Percentiles rank a stretch among this genome's conserved stretches.
Conservation (phyloP, 345 rosid genomes). For the Psidium friedrichsthalianum region DNA sequence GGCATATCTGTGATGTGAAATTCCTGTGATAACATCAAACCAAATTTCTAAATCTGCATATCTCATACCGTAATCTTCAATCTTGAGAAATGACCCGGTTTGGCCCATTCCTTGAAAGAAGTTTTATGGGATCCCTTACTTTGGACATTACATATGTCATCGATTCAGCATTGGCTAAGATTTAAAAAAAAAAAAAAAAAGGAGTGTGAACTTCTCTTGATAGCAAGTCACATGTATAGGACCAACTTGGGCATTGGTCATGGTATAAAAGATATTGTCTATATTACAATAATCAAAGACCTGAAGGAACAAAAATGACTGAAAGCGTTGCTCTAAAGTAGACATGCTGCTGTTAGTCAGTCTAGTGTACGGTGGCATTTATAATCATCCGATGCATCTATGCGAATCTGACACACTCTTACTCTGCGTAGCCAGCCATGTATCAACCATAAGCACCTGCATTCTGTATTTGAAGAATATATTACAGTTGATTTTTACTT, state of each 20-base stretch:
- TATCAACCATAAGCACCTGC: neutral
- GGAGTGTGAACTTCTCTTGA: too few relatives aligned
- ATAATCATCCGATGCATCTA: neutral
- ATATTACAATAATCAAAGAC: neutral
- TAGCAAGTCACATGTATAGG: too few relatives aligned
- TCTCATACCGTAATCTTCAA: neutral
- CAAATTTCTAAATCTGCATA: neutral
- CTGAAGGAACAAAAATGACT: neutral
- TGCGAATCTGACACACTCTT: neutral
- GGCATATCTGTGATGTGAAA: neutral
- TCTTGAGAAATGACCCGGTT: neutral
- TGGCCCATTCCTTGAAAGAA: too few relatives aligned
- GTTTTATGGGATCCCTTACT: too few relatives aligned
- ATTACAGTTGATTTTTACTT: neutral
- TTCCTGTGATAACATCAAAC: neutral
- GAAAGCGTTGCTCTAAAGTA: neutral
- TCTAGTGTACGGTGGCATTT: neutral
- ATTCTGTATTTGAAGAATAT: neutral
- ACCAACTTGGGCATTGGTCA: too few relatives aligned
- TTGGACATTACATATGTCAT: too few relatives aligned
- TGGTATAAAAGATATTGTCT: neutral
- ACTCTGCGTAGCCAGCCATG: neutral
- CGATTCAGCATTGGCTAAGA: too few relatives aligned
- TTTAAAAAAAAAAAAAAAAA: too few relatives aligned
- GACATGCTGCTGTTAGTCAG: neutral